Evolutionary conservation across 192 early-diverging fungal genomes (phyloP).

Genomic region (Dissophora globulifera): DNA sequence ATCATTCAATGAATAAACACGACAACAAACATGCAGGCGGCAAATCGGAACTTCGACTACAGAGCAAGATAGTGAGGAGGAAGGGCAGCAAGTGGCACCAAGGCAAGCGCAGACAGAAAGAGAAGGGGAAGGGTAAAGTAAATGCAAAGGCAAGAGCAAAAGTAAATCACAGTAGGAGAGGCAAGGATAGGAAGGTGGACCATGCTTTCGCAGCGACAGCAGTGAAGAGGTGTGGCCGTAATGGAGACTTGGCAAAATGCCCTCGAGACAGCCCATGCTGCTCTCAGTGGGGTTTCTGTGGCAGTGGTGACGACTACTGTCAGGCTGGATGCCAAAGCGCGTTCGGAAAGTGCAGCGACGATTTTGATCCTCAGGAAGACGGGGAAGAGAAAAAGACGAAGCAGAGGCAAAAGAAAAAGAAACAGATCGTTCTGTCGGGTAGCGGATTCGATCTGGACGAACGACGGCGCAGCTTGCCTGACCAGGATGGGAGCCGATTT

Average conservation of each 20-base stretch:
- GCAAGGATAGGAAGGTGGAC: not conserved
- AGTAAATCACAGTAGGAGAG: too few species aligned
- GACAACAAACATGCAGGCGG: not conserved
- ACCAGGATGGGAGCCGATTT: constrained; percentile 12
- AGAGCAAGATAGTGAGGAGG: not conserved
- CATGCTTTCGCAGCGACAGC: not conserved
- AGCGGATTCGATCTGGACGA: constrained; percentile 28
- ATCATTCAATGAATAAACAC: not conserved
- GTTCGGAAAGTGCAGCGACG: constrained; percentile 16
- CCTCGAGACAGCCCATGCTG: constrained; percentile 24
- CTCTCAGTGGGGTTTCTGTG: constrained; percentile 40
- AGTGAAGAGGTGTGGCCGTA: constrained; percentile 11
- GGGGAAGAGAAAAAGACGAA: not conserved
- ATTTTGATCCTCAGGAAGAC: not conserved
- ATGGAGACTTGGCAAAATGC: not conserved
- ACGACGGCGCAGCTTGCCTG: not conserved
- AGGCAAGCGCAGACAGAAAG: not conserved
- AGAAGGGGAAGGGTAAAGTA: constrained; percentile 1
- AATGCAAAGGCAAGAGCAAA: too few species aligned
- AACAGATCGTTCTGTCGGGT: too few species aligned
- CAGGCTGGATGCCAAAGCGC: constrained; percentile 10
- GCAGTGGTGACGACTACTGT: constrained; percentile 14
- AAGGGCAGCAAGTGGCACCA: not conserved
- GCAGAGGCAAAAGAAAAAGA: not conserved
- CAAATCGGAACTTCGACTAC: not conserved